phyloP scores from a whole-genome alignment of 768 basidiomycete genomes.

The Suillus subluteus region DNA sequence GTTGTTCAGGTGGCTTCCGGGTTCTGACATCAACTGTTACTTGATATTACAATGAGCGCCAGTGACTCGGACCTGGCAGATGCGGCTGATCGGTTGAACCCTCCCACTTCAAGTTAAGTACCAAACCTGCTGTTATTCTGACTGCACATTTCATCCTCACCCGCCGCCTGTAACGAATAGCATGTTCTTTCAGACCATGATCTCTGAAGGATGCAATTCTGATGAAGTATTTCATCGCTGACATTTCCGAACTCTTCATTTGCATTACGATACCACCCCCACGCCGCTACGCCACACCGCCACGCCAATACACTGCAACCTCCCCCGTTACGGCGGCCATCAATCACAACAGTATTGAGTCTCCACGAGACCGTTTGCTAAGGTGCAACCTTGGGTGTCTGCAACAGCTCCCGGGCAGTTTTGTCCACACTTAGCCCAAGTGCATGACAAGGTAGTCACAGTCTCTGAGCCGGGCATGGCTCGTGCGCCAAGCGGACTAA shows the following conservation, averaged over 20 bases:
- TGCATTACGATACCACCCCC: not conserved
- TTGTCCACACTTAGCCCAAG: conserved; percentile 13
- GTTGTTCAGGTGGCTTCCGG: not conserved
- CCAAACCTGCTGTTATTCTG: conserved; percentile 20
- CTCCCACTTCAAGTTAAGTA: not conserved
- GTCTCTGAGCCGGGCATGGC: not conserved
- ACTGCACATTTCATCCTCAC: conserved; percentile 32
- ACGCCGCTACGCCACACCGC: no score
- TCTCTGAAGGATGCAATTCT: not conserved
- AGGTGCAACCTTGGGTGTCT: not conserved
- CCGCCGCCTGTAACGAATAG: conserved; percentile 31
- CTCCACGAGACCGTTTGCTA: not conserved
- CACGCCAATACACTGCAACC: not conserved
- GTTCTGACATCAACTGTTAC: not conserved
- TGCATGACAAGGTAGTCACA: conserved; percentile 7
- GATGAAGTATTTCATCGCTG: not conserved
- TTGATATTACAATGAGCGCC: no score
- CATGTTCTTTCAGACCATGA: not conserved
- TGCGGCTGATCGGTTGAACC: not conserved
- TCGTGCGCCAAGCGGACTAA: not conserved
- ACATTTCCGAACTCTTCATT: not conserved
- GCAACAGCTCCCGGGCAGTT: conserved; percentile 2
- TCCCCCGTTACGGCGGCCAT: not conserved
- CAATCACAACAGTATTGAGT: conserved; percentile 11
- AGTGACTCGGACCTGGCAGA: no score